phyloP scores from a whole-genome alignment of 2,329 filamentous ascomycete genomes.

The Aspergillus sergii region DNA sequence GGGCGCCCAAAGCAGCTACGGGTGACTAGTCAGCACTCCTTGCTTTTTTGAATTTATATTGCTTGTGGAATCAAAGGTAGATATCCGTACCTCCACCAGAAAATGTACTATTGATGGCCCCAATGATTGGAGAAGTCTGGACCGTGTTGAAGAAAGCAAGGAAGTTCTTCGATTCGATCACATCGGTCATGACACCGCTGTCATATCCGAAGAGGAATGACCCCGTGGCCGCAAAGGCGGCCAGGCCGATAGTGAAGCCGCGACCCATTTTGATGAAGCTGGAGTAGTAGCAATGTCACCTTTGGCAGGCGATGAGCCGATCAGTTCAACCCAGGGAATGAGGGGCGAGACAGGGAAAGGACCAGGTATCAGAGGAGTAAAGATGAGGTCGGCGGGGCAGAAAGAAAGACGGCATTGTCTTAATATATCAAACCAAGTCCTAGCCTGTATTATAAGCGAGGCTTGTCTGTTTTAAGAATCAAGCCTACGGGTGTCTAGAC shows the following conservation, averaged over 20 bases:
- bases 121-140: conserved; percentile 55
- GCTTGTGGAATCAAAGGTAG: not conserved
- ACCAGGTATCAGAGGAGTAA: not conserved
- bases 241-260: conserved; percentile 42
- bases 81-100: conserved; percentile 52
- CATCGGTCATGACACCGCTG: conserved; percentile 42
- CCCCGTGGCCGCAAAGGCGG: conserved; percentile 47
- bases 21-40: conserved; percentile 7
- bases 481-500: not conserved
- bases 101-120: conserved; percentile 67
- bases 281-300: not conserved
- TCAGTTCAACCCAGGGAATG: not conserved
- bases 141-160: conserved; percentile 59
- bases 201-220: conserved; percentile 47
- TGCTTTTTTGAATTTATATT: not conserved
- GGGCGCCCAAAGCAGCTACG: conserved; percentile 52
- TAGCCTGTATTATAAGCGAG: not conserved
- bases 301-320: not conserved
- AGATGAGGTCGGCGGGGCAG: not conserved
- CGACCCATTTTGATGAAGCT: conserved; percentile 39
- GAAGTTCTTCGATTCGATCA: conserved; percentile 60
- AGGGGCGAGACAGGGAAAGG: not conserved
- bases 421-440: conserved; percentile 5
- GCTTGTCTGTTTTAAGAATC: not conserved
- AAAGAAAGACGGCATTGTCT: not conserved